phyloP scores from a whole-genome alignment of 352 stramenopile genomes.

The Pythium aquatile region DNA sequence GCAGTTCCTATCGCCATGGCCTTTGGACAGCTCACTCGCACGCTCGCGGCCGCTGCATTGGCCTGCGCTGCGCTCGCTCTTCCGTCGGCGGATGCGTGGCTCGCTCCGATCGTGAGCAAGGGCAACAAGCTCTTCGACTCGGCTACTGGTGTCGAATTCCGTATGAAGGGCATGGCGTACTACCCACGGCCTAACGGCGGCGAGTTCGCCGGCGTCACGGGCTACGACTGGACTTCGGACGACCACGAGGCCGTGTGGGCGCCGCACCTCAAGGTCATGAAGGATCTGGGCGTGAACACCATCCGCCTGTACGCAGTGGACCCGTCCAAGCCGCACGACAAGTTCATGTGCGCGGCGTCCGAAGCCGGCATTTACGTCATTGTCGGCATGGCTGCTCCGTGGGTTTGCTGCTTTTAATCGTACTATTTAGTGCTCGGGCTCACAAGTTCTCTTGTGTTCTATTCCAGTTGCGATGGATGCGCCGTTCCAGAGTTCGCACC shows the following conservation, averaged over 20 bases:
- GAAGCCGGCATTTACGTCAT: slow-evolving; percentile 43
- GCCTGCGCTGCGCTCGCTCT: neutral
- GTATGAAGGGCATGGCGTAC: slow-evolving; percentile 40
- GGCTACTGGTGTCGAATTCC: slow-evolving; percentile 39
- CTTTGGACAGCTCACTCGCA: slow-evolving; percentile 3
- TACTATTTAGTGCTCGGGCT: slow-evolving; percentile 5
- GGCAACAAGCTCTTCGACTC: slow-evolving; percentile 71
- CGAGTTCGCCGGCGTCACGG: slow-evolving; percentile 24
- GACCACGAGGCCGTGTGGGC: slow-evolving; percentile 33
- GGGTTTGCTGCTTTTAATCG: neutral
- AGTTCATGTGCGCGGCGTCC: slow-evolving; percentile 39
- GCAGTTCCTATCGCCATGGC: neutral
- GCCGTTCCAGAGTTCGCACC: slow-evolving; percentile 17
- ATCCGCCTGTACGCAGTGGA: slow-evolving; percentile 41
- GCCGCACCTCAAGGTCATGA: slow-evolving; percentile 30
- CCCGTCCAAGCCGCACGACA: slow-evolving; percentile 32
- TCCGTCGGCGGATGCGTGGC: slow-evolving; percentile 4
- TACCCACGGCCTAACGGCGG: slow-evolving; percentile 35
- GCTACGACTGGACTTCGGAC: slow-evolving; percentile 38
- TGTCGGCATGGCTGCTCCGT: slow-evolving; percentile 38
- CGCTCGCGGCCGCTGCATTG: neutral
- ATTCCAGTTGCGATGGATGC: slow-evolving; percentile 37
- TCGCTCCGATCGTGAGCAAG: slow-evolving; percentile 29
- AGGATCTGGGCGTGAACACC: slow-evolving; percentile 35
- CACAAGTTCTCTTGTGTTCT: slow-evolving; percentile 26